A percentile compares a stretch with the other conserved stretches of the same genome.
Evolutionary conservation across 2,329 filamentous ascomycete species (phyloP).

Genomic region (Clonostachys byssicola): DNA sequence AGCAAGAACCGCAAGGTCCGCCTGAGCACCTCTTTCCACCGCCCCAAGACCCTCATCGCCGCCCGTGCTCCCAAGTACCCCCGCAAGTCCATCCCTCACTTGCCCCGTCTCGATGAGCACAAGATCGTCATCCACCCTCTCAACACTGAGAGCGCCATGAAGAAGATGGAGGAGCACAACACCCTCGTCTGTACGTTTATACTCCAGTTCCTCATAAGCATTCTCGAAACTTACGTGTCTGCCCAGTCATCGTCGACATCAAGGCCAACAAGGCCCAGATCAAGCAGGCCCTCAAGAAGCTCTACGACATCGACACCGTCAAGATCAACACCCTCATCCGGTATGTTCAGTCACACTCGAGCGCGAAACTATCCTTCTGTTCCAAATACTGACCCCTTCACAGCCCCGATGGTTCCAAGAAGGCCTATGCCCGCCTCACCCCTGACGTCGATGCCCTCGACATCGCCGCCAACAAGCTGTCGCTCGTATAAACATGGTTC

Average conservation of each 20-base stretch:
- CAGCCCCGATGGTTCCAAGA: slow-evolving; percentile 95
- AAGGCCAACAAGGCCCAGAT: slow-evolving; percentile 99
- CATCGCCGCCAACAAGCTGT: slow-evolving; percentile 98
- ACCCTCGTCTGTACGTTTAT: slow-evolving; percentile 67
- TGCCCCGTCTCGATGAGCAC: slow-evolving; percentile 91
- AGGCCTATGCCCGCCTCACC: slow-evolving; percentile 95
- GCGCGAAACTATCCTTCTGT: not conserved
- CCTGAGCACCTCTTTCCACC: slow-evolving; percentile 92
- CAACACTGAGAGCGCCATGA: slow-evolving; percentile 99
- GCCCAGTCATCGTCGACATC: slow-evolving; percentile 75
- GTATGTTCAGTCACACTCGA: slow-evolving; percentile 41
- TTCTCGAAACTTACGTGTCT: no score
- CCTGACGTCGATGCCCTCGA: slow-evolving; percentile 97
- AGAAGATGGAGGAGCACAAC: slow-evolving; percentile 99
- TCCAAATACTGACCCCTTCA: slow-evolving; percentile 8
- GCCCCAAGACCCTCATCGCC: slow-evolving; percentile 91
- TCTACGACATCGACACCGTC: slow-evolving; percentile 96
- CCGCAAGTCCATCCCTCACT: slow-evolving; percentile 88
- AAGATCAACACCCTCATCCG: slow-evolving; percentile 99
- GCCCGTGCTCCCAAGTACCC: slow-evolving; percentile 93
- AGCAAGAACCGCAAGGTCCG: slow-evolving; percentile 94
- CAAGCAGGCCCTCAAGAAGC: slow-evolving; percentile 96
- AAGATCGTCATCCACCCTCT: slow-evolving; percentile 97
- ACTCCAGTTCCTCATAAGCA: no score
- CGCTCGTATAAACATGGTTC: slow-evolving; percentile 72